phyloP scores from a whole-genome alignment of 257 asterid genomes.

The Anisodus tanguticus region DNA sequence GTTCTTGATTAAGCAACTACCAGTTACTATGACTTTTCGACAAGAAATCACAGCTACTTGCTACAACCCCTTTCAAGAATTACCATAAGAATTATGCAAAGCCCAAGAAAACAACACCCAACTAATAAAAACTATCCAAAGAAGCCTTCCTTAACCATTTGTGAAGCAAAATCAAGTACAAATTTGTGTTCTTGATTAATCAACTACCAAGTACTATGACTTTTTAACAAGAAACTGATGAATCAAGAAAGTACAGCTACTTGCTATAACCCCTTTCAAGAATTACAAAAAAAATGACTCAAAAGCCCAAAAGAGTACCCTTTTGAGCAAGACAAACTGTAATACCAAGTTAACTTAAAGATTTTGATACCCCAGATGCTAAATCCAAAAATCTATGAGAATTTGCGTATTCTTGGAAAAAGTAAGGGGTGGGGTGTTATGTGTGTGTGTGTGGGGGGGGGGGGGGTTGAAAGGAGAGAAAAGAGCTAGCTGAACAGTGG shows the following conservation, averaged over 20 bases:
- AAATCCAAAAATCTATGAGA: conserved; percentile 37
- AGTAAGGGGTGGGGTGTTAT: neutral
- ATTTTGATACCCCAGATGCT: conserved; percentile 14
- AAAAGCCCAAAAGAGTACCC: neutral
- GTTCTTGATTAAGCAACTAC: neutral
- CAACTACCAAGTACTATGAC: neutral
- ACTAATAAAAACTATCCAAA: neutral
- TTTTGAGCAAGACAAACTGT: neutral
- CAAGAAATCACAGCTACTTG: neutral
- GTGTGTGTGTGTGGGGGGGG: conserved; percentile 7
- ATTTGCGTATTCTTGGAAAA: conserved; percentile 39
- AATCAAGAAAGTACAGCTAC: neutral
- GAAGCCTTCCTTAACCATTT: neutral
- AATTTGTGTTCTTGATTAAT: neutral
- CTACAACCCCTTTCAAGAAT: neutral
- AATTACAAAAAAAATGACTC: neutral
- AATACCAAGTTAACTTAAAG: neutral
- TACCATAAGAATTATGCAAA: neutral
- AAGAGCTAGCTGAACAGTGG: conserved; percentile 13
- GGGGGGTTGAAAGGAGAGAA: neutral
- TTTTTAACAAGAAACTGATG: neutral
- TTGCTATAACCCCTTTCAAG: neutral
- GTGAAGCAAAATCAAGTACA: neutral
- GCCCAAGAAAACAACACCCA: neutral
- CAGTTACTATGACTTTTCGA: neutral